These are phyloP conservation scores for Pseudogymnoascus sp. DNA, from an alignment of 2,329 filamentous ascomycete species.

Conservation along the genomic window DNA sequence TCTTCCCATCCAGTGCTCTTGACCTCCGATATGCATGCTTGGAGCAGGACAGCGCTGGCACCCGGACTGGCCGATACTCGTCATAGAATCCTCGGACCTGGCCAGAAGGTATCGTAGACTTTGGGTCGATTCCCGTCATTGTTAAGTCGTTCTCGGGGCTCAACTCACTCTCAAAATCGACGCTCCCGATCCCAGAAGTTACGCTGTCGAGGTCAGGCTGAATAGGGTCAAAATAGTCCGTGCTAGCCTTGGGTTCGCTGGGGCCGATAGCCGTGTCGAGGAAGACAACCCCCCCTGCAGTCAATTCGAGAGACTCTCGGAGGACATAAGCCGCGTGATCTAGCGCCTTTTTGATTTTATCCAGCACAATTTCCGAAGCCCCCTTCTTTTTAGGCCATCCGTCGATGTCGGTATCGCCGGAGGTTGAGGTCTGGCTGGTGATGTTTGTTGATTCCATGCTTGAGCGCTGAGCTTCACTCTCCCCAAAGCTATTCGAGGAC, in stretches of 20 bases:
- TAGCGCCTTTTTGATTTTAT: conserved; percentile 22
- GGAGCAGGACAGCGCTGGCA: conserved; percentile 21
- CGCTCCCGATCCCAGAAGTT: not conserved
- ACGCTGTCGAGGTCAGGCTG: not conserved
- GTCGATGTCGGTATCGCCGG: not conserved
- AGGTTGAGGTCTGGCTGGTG: not conserved
- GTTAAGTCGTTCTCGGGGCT: not conserved
- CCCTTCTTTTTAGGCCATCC: not conserved
- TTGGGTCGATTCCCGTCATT: conserved; percentile 7
- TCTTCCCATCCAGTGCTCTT: conserved; percentile 19
- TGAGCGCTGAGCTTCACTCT: not conserved
- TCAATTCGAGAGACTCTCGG: conserved; percentile 23
- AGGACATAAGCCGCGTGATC: conserved; percentile 24
- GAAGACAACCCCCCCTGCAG: conserved; percentile 23
- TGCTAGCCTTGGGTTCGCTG: conserved; percentile 12
- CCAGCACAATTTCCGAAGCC: conserved; percentile 15
- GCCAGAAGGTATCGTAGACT: not conserved
- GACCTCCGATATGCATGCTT: conserved; percentile 17
- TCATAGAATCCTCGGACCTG: conserved; percentile 1
- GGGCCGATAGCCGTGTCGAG: conserved; percentile 21
- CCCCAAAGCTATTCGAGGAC: not conserved
- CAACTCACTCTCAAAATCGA: not conserved
- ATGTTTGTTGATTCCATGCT: not conserved
- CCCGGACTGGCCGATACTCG: conserved; percentile 19
- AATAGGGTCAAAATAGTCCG: conserved; percentile 11